Conservation (phyloP, 495 filamentous ascomycete species). For the Aspergillus leporis region DNA sequence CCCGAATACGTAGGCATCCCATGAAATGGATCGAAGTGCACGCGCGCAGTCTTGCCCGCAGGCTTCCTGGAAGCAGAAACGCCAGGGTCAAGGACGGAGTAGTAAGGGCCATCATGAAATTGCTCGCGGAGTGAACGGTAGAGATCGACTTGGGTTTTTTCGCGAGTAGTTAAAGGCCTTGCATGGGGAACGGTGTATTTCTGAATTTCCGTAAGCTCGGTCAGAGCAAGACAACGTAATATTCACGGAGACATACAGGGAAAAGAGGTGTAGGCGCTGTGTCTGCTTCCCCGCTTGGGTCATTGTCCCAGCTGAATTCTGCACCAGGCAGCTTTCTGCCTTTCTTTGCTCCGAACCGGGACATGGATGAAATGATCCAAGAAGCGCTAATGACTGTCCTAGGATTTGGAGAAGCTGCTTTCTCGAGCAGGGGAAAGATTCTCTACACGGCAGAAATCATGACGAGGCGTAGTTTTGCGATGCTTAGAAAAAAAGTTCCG, state of each 20-base stretch:
- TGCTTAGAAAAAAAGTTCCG: constrained; percentile 26
- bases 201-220: constrained; percentile 19
- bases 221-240: constrained; percentile 6
- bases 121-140: constrained; percentile 51
- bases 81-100: constrained; percentile 54
- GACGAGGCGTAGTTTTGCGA: not conserved
- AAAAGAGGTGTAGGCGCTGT: constrained; percentile 46
- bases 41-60: constrained; percentile 34
- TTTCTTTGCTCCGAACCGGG: constrained; percentile 41
- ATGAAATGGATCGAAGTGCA: constrained; percentile 57
- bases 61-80: constrained; percentile 40
- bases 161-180: constrained; percentile 31
- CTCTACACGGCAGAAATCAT: not conserved
- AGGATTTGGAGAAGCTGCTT: not conserved
- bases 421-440: not conserved
- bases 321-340: constrained; percentile 41
- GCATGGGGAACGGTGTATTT: constrained; percentile 40
- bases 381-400: not conserved
- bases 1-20: constrained; percentile 60
- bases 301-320: constrained; percentile 44
- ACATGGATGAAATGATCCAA: constrained; percentile 27
- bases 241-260: constrained; percentile 31
- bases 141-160: constrained; percentile 42
- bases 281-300: constrained; percentile 40
- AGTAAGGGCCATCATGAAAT: constrained; percentile 58